Evolutionary conservation across 1,284 basidiomycete genomes (phyloP).

Genomic region (Fomes fomentarius): DNA sequence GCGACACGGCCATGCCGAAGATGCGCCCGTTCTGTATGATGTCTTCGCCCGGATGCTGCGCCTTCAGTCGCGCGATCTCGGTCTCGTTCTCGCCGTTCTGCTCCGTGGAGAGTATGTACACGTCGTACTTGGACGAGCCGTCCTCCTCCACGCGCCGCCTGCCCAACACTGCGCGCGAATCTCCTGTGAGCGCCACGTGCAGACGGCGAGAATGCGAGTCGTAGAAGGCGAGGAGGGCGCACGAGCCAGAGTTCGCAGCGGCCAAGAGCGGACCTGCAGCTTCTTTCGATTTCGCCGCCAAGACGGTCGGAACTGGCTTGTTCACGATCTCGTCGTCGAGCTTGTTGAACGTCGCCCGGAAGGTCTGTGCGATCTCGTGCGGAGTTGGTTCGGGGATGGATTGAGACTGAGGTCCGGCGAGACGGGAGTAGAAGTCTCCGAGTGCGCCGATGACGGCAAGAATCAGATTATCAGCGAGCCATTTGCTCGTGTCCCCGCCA

Average conservation of each 20-base stretch:
- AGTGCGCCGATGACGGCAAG: conserved; percentile 33
- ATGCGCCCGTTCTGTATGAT: conserved; percentile 44
- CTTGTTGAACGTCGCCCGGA: conserved; percentile 33
- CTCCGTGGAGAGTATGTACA: conserved; percentile 56
- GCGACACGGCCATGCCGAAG: conserved; percentile 46
- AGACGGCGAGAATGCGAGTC: conserved; percentile 46
- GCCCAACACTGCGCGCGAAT: conserved; percentile 64
- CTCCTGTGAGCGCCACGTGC: conserved; percentile 56
- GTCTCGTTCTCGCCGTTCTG: conserved; percentile 49
- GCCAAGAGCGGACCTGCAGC: conserved; percentile 28
- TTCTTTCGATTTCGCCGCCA: conserved; percentile 22
- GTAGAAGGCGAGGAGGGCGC: conserved; percentile 49
- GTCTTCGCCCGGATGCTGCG: conserved; percentile 42
- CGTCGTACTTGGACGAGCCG: conserved; percentile 46
- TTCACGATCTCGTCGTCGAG: conserved; percentile 37
- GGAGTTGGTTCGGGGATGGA: conserved; percentile 7
- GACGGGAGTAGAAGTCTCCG: conserved; percentile 29
- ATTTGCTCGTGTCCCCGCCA: conserved; percentile 35
- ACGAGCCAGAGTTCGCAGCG: conserved; percentile 38
- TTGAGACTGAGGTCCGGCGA: neutral
- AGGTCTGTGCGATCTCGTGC: conserved; percentile 26
- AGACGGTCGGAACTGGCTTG: conserved; percentile 23
- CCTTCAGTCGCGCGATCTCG: conserved; percentile 42
- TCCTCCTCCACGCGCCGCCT: conserved; percentile 38
- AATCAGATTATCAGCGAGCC: conserved; percentile 34